Conservation (phyloP, 2,329 filamentous ascomycete species). For the Cyphellophora europaea region DNA sequence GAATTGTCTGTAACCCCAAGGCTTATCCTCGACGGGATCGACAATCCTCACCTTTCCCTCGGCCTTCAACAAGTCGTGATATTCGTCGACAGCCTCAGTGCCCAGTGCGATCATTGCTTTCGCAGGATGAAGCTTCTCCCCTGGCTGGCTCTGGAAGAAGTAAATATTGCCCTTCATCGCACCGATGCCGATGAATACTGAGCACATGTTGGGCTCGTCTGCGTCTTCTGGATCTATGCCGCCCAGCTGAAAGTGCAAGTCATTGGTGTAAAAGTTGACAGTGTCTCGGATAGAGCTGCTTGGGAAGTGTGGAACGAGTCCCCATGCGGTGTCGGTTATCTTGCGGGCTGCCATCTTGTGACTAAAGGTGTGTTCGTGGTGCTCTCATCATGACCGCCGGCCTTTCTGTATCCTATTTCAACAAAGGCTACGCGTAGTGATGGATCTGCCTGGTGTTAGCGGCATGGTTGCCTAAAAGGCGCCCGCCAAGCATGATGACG, state of each 20-base stretch:
- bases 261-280: constrained; percentile 15
- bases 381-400: no score
- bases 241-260: constrained; percentile 15
- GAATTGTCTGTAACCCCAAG: constrained; percentile 15
- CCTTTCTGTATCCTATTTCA: no score
- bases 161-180: constrained; percentile 16
- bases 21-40: constrained; percentile 7
- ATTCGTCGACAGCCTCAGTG: constrained; percentile 14
- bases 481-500: no score
- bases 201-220: constrained; percentile 13
- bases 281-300: constrained; percentile 11
- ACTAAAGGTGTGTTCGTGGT: no score
- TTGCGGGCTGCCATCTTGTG: no score
- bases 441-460: no score
- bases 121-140: constrained; percentile 6
- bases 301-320: constrained; percentile 16
- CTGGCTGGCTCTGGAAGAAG: constrained; percentile 9
- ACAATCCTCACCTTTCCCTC: constrained; percentile 10
- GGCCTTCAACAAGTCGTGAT: constrained; percentile 8
- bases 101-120: constrained; percentile 16
- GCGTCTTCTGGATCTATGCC: constrained; percentile 10
- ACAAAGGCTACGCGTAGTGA: no score
- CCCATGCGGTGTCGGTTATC: constrained; percentile 10
- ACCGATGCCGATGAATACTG: constrained; percentile 14
- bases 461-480: no score